Base-by-base conservation (phyloP, 78 protist species). In the Corallochytrium limacisporum region DNA sequence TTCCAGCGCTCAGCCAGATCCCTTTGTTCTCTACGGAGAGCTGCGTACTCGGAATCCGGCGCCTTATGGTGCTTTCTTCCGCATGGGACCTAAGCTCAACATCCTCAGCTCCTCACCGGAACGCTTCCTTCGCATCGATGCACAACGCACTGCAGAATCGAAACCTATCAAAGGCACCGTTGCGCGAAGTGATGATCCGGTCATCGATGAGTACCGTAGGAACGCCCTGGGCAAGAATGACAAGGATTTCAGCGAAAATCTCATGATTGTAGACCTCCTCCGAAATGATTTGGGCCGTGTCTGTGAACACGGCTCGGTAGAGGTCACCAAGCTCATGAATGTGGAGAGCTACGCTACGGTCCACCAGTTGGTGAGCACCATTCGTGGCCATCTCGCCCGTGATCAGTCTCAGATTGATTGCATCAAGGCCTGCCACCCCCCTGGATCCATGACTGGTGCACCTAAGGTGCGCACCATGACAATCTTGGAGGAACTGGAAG, bases 361-460 rank as follows among this genome's bases (percentile, higher is more conserved):
- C 7, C 90, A 85, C 59, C 90, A 85, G 77, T 55, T 84, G 50
- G 89, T 84, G 22, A 42, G 82, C 5, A 78, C 89, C 10, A 69
- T 83, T 18, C 38, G 57, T 7, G 81, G 73, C 13, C 10, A 31
- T 22, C 68, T 75, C n/a, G 39, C 10, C 6, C 42, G 18, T 2
- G 44, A 39, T 3, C 1, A 47, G 24, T 31, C 35, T 31, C 53
- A 69, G 4, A 3, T 65, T 24, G 74, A 63, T 39, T 57, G 48
- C n/a, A 32, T 61, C 60, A 33, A 36, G 16, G 62, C 56, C 15
- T 35, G 78, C 51, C 74, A 68, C 72, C 86, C 83, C 37, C 59
- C 69, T 7, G 89, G 89, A 2, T 73, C 81, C 38, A 84, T 84
- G 80, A 79, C 84, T 0, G 89, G 89, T 3, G 89, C 88, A 4